Percentiles rank a stretch among this genome's conserved stretches.
Evolutionary conservation across 345 rosid genomes (phyloP).

Genomic region (Eucalyptus pauciflora): DNA sequence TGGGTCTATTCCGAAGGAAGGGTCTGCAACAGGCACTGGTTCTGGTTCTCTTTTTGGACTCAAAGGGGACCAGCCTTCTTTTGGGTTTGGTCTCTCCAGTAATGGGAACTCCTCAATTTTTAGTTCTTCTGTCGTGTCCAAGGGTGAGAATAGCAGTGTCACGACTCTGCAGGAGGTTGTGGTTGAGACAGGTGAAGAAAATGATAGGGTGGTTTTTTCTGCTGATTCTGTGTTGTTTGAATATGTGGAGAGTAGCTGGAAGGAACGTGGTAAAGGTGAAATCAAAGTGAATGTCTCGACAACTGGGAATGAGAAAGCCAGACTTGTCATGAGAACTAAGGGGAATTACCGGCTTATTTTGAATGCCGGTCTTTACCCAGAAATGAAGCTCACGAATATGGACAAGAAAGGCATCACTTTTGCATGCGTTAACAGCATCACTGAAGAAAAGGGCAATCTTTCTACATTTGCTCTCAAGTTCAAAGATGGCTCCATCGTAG

Average conservation of each 20-base stretch:
- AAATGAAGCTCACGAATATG: slow-evolving; percentile 90
- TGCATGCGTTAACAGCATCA: slow-evolving; percentile 65
- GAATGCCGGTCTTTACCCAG: slow-evolving; percentile 83
- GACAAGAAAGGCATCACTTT: slow-evolving; percentile 93
- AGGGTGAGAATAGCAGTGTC: slow-evolving; percentile 48
- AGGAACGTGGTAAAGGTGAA: slow-evolving; percentile 98
- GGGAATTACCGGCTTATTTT: slow-evolving; percentile 86
- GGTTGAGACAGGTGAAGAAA: slow-evolving; percentile 92
- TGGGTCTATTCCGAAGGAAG: slow-evolving; percentile 42
- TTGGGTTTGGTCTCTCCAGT: slow-evolving; percentile 41
- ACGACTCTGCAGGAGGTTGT: slow-evolving; percentile 72
- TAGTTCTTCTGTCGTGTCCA: slow-evolving; percentile 30
- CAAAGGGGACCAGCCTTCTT: slow-evolving; percentile 27
- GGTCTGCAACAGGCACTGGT: slow-evolving; percentile 13
- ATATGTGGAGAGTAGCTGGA: slow-evolving; percentile 65
- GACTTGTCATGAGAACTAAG: slow-evolving; percentile 81
- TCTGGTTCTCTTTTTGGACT: slow-evolving; percentile 23
- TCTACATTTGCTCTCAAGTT: slow-evolving; percentile 83
- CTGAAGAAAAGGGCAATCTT: slow-evolving; percentile 56
- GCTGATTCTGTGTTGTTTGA: slow-evolving; percentile 80
- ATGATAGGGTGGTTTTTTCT: slow-evolving; percentile 63
- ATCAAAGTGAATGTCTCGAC: slow-evolving; percentile 72
- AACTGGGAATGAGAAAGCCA: slow-evolving; percentile 40
- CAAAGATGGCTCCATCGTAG: slow-evolving; percentile 54
- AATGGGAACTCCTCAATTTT: slow-evolving; percentile 61